Evolutionary conservation across 1,284 basidiomycete genomes (phyloP), one percentile per base, ranked within the genome.

Genomic region (Puccinia horiana): DNA sequence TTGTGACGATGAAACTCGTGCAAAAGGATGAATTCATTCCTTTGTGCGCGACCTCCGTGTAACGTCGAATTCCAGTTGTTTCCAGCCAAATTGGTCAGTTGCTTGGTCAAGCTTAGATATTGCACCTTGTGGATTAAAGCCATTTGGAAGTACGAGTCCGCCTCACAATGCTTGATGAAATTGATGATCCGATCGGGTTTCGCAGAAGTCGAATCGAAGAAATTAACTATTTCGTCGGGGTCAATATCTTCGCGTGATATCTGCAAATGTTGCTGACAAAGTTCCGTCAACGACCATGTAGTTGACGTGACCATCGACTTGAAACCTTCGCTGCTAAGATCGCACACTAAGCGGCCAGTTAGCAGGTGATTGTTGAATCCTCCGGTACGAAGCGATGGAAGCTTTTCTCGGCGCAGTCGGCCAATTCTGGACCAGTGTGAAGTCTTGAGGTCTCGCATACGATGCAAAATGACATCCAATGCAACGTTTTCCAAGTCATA

Each of bases 1-100:
- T 98, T 98, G 76, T 96, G 91, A 11, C 92, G 91, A 87, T 99
- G 95, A 89, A 99, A 99, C 86, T 98, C 96, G 88, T 99, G 97
- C 26, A 99, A 89, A 83, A 99, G 88, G 90, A 99, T 99, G 89
- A 96, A 99, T 88, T 99, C 97, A 88, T 99, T 99, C 52, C 97
- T 93, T 86, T 98, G 96, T 0, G 97, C 96, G 83, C 97, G 94
- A 84, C 96, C 96, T 84, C 95, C 85, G 85, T 95, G 96, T 70
- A 98, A 88, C 0, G 96, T 98, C 85, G 95, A 93, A 87, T 95
- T 97, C 96, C 97, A 99, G 54, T 94, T 92, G 86, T 99, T 99
- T 12, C 97, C 97, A 76, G 97, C 96, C n/a, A 99, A 90, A 86
- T 94, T 96, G 1, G 96, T 99, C 63, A 99, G 89, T 86, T 99